Percentiles rank a stretch among this genome's conserved stretches.
phyloP scores from a whole-genome alignment of 345 rosid species.

The Populus euphratica region DNA sequence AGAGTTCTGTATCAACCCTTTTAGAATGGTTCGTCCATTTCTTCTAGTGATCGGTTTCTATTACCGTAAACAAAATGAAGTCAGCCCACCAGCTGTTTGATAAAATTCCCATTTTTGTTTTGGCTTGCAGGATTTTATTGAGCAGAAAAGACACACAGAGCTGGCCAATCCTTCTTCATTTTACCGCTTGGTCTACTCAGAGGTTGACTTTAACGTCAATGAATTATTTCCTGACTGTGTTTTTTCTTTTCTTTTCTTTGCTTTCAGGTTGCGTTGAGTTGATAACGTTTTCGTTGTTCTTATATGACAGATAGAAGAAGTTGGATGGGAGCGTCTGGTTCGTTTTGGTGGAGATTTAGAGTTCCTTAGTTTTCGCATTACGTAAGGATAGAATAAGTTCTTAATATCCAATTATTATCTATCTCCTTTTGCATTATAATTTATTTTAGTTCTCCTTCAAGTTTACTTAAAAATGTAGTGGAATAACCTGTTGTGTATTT shows the following conservation, averaged over 20 bases:
- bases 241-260: background rate
- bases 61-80: background rate
- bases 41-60: background rate
- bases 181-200: slow-evolving; percentile 53
- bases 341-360: slow-evolving; percentile 49
- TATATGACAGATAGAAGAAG: slow-evolving; percentile 60
- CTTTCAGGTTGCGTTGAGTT: background rate
- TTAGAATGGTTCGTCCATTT: too few species aligned
- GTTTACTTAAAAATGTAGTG: background rate
- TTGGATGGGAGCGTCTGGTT: slow-evolving; percentile 74
- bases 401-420: too few species aligned
- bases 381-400: slow-evolving; percentile 34
- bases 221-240: background rate
- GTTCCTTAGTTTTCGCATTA: slow-evolving; percentile 54
- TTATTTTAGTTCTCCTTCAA: slow-evolving; percentile 4
- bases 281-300: background rate
- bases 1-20: too few species aligned
- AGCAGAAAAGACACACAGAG: slow-evolving; percentile 39
- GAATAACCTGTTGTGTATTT: slow-evolving; percentile 11
- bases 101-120: slow-evolving; percentile 15
- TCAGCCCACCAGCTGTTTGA: slow-evolving; percentile 17
- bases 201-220: slow-evolving; percentile 35
- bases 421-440: background rate
- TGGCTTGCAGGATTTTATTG: slow-evolving; percentile 30
- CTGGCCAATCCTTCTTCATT: slow-evolving; percentile 49